Evolutionary conservation across 108 stramenopile species (phyloP), one percentile per base, ranked within the genome.

Genomic region (Parmales sp.): DNA sequence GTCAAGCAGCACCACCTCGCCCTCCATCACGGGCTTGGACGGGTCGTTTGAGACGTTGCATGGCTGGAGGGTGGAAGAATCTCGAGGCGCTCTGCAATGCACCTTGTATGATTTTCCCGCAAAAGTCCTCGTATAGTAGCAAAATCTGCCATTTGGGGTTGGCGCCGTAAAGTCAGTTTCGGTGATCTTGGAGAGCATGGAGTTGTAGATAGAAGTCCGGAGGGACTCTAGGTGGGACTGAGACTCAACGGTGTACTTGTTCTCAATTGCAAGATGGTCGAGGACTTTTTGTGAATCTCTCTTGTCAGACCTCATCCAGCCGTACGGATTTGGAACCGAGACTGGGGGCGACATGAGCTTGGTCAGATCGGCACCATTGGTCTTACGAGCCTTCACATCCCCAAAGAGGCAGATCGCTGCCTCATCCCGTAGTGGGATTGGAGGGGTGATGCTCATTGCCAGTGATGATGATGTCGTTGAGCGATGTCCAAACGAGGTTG

Each of bases 141-240:
- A 78, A 66, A 73, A 87, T 18, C 79, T 74, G 2, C 84, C 89
- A 1, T 78, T 63, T n/a, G 82, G 78, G 1, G 75, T 67, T 6
- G 94, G 94, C 23, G 80, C 69, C 9, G 84, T 88, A 66, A 87
- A 84, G 64, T 94, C 93, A n/a, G 93, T 94, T 68, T 92, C 91
- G 44, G 76, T 66, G 38, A 89, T 88, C 31, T 68, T 39, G 8
- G 76, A 25, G 0, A 9, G 43, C 3, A 23, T 44, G n/a, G n/a
- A n/a, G n/a, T n/a, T n/a, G n/a, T n/a, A n/a, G n/a, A n/a, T n/a
- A n/a, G n/a, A n/a, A n/a, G n/a, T n/a, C n/a, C n/a, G n/a, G 41
- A 43, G 41, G 11, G 41, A 43, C 34, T 71, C 79, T 41, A 94
- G 74, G 71, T 91, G 90, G 11, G 64, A 16, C 11, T 88, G 90